Evolutionary conservation across 352 stramenopile species (phyloP).

Genomic region (Globisporangium canariense): DNA sequence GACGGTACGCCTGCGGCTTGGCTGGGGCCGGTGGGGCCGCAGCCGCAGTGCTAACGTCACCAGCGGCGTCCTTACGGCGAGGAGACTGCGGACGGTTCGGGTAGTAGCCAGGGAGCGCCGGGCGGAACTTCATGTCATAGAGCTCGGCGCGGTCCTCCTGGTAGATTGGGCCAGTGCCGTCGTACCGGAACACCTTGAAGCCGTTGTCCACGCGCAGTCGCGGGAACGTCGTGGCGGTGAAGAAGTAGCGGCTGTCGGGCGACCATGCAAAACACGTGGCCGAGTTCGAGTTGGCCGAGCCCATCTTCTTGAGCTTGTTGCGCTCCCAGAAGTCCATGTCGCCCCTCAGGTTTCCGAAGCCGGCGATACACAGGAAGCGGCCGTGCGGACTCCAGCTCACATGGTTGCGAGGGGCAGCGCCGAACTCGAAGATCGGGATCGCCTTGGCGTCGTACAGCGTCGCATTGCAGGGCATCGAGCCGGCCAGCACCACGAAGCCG

Average conservation of each 20-base stretch:
- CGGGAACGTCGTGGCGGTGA: constrained; percentile 95
- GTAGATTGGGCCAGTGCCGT: constrained; percentile 89
- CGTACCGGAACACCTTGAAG: constrained; percentile 96
- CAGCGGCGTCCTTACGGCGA: constrained; percentile 59
- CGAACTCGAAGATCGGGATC: constrained; percentile 95
- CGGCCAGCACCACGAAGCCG: constrained; percentile 94
- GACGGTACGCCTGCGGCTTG: constrained; percentile 83
- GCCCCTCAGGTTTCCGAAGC: constrained; percentile 97
- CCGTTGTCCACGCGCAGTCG: constrained; percentile 99
- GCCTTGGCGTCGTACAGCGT: constrained; percentile 96
- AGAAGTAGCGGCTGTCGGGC: constrained; percentile 93
- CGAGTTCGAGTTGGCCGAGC: constrained; percentile 76
- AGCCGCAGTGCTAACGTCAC: constrained; percentile 23
- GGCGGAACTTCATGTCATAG: constrained; percentile 88
- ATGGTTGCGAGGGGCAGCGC: constrained; percentile 93
- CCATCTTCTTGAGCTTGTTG: constrained; percentile 96
- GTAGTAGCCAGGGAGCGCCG: constrained; percentile 71
- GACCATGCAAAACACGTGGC: constrained; percentile 90
- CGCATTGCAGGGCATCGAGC: constrained; percentile 93
- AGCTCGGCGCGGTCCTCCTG: constrained; percentile 79
- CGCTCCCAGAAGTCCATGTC: constrained; percentile 96
- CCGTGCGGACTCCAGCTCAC: constrained; percentile 95
- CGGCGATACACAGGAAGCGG: constrained; percentile 93
- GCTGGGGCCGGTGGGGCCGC: constrained; percentile 35
- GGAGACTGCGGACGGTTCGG: constrained; percentile 87